Conservation (phyloP, 257 asterid genomes). For the Striga asiatica region DNA sequence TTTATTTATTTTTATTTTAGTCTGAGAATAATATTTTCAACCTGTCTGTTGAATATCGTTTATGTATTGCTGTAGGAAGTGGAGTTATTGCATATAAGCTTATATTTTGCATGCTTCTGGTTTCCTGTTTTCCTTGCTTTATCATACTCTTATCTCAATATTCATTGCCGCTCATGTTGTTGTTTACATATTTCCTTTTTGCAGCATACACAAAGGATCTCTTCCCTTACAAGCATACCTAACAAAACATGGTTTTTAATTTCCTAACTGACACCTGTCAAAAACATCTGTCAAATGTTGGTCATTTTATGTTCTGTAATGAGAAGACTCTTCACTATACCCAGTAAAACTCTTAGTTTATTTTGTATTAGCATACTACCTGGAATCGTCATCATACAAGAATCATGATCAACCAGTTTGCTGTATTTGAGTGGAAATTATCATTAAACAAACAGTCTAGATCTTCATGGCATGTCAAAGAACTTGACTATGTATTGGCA, state of each 20-base stretch:
- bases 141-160: background rate
- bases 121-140: background rate
- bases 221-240: background rate
- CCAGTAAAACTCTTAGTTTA: background rate
- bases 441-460: no score
- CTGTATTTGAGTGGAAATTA: no score
- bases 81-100: background rate
- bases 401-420: background rate
- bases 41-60: background rate
- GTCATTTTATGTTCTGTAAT: background rate
- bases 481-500: no score
- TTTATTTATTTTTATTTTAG: background rate
- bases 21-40: constrained; percentile 5
- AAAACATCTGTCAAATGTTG: background rate
- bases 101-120: constrained; percentile 5
- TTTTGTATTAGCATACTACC: background rate
- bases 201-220: background rate
- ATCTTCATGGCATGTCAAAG: no score
- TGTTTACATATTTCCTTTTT: background rate
- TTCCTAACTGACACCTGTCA: constrained; percentile 1
- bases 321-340: background rate
- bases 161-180: background rate
- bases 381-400: constrained; percentile 1
- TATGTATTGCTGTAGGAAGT: background rate
- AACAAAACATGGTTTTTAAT: background rate